These are phyloP conservation scores for Aspergillus thermomutatus DNA, from an alignment of 2,329 filamentous ascomycete species.

Conservation along the genomic window DNA sequence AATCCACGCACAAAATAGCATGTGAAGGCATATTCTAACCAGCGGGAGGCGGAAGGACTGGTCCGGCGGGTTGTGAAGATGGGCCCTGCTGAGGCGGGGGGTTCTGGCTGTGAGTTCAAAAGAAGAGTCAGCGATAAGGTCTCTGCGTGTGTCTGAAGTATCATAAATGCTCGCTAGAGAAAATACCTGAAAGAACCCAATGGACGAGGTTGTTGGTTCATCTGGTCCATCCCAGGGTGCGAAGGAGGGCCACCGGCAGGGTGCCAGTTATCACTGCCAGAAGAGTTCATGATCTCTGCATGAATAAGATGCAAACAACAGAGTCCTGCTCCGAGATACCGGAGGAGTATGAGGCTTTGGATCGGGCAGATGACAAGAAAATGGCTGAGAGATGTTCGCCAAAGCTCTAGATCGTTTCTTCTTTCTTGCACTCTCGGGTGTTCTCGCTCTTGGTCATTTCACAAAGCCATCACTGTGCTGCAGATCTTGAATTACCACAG, in stretches of 20 bases:
- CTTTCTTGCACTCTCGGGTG: constrained; percentile 22
- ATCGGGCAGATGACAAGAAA: neutral
- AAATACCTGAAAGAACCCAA: constrained; percentile 45
- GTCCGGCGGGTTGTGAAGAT: constrained; percentile 35
- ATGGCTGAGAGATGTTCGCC: constrained; percentile 6
- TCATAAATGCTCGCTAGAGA: neutral
- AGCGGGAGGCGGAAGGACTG: constrained; percentile 38
- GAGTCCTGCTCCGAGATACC: neutral
- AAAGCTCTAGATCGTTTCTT: constrained; percentile 14
- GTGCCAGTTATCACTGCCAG: constrained; percentile 44
- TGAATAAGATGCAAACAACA: constrained; percentile 14
- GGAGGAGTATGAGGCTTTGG: neutral
- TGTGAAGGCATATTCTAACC: constrained; percentile 28
- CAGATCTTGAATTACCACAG: constrained; percentile 4
- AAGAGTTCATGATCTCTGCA: constrained; percentile 37
- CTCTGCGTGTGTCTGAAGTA: too few relatives aligned
- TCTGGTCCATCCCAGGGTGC: constrained; percentile 42
- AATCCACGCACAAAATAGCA: neutral
- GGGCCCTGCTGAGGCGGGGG: constrained; percentile 36
- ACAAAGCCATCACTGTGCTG: constrained; percentile 27
- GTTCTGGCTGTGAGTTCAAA: constrained; percentile 31
- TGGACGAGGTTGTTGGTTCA: constrained; percentile 41
- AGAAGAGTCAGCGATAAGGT: constrained; percentile 8
- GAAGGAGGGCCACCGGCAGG: constrained; percentile 37
- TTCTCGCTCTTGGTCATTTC: constrained; percentile 22